These are phyloP conservation scores for Beta vulgaris DNA, from an alignment of 148 eudicot species.

Conservation along the genomic window DNA sequence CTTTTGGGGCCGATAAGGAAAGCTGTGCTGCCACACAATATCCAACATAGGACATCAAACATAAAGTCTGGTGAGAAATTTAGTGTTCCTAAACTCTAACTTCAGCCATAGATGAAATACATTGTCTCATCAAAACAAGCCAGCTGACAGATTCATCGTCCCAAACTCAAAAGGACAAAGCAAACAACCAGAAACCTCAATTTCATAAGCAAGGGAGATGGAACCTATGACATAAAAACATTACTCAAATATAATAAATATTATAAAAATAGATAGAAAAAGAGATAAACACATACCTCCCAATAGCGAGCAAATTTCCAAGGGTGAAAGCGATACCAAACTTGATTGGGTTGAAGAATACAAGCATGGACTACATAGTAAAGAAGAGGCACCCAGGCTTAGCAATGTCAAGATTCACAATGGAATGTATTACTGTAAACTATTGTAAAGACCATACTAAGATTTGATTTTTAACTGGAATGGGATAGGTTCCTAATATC, in stretches of 20 bases:
- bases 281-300: conserved; percentile 56
- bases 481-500: neutral
- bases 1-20: conserved; percentile 97
- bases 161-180: neutral
- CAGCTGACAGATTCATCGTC: neutral
- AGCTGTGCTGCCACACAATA: conserved; percentile 89
- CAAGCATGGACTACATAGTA: conserved; percentile 51
- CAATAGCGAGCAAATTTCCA: conserved; percentile 92
- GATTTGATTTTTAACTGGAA: neutral
- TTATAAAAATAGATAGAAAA: conserved; percentile 8
- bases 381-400: conserved; percentile 23
- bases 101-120: neutral
- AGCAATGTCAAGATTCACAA: conserved; percentile 12
- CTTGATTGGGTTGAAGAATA: conserved; percentile 92
- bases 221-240: neutral
- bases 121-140: neutral
- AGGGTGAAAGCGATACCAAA: conserved; percentile 88
- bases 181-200: neutral
- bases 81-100: neutral
- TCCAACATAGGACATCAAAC: conserved; percentile 31
- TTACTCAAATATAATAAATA: neutral
- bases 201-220: neutral
- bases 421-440: neutral
- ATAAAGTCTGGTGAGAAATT: conserved; percentile 2
- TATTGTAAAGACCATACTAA: neutral